Percentiles rank a stretch among this genome's conserved stretches.
phyloP scores from a whole-genome alignment of 176 grass and related monocot species.

The Phoenix dactylifera region DNA sequence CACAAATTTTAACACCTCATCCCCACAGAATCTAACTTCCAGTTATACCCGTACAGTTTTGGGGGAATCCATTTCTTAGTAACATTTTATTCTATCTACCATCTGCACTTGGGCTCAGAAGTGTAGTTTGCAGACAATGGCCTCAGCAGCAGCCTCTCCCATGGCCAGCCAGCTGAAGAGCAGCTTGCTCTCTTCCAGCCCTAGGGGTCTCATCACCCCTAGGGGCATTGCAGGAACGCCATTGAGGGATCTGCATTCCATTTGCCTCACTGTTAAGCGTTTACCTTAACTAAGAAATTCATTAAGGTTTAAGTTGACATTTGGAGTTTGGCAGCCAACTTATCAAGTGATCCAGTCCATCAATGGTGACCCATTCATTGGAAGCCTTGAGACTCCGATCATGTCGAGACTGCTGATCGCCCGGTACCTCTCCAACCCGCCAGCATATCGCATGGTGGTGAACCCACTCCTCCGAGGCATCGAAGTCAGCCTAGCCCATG shows the following conservation, averaged over 20 bases:
- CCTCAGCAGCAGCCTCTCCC: conserved; percentile 61
- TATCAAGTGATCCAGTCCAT: conserved; percentile 94
- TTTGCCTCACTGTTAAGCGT: conserved; percentile 44
- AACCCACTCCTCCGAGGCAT: conserved; percentile 86
- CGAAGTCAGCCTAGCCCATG: conserved; percentile 78
- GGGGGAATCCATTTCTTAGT: too few species aligned
- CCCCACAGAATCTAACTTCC: too few species aligned
- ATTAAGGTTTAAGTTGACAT: too few species aligned
- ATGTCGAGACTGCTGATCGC: conserved; percentile 77
- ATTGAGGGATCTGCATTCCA: conserved; percentile 13
- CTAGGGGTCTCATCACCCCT: conserved; percentile 24
- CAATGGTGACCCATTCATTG: conserved; percentile 94
- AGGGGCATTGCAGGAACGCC: conserved; percentile 47
- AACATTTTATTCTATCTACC: too few species aligned
- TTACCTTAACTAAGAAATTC: too few species aligned
- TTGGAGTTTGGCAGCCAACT: conserved; percentile 28
- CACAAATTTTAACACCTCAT: too few species aligned
- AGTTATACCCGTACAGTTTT: too few species aligned
- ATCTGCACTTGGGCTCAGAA: too few species aligned
- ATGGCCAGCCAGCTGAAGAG: conserved; percentile 82
- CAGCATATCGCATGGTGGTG: conserved; percentile 80
- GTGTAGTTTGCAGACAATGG: conserved; percentile 29
- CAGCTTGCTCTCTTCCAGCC: conserved; percentile 22
- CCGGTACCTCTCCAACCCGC: conserved; percentile 96
- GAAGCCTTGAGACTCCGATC: conserved; percentile 69